Evolutionary conservation across 805 yeast species (phyloP), one percentile per base, ranked within the genome.

Genomic region (Candida fluviatilis): DNA sequence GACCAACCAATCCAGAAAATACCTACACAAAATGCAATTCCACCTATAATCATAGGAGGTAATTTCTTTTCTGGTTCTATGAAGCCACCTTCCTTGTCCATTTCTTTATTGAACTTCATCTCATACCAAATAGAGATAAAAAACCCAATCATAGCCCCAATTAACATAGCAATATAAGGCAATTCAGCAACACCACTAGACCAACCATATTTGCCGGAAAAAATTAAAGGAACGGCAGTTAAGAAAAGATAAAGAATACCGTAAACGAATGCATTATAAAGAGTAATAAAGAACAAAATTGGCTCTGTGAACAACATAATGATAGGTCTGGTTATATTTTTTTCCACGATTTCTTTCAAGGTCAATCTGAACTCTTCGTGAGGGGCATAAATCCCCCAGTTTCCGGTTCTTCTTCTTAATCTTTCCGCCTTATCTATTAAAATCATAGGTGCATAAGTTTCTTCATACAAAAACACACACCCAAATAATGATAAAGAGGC

Each of bases 1-100:
- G 91, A 68, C 96, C 96, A 89, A 40, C 85, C 77, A 58, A 89
- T 71, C 95, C 95, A 84, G 52, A 88, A 71, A 45, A 88, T 66
- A 37, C 96, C 96, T 37, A 78, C 67, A 19, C 95, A 83, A 66
- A 89, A 86, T 6, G 73, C 55, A 38, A 85, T 46, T 17, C 82
- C 80, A 23, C 95, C 90, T 31, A 73, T 60, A 62, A 86, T 75
- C 83, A 88, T 77, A 69, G 90, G 80, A 13, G 81, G 78, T 40
- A 89, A 67, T 60, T 96, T 78, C 25, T 80, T 83, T 60, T 89
- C 96, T 0, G 96, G 95, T 14, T 81, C 75, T 0, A 80, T 73
- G 30, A 57, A 58, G 34, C 81, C 81, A 28, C 73, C 75, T 52
- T 80, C 78, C n/a, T 56, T 66, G 24, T 51, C 60, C 54, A 82